These are phyloP conservation scores for Crithidia brevicula DNA, from an alignment of 208 protist species.

Conservation along the genomic window DNA sequence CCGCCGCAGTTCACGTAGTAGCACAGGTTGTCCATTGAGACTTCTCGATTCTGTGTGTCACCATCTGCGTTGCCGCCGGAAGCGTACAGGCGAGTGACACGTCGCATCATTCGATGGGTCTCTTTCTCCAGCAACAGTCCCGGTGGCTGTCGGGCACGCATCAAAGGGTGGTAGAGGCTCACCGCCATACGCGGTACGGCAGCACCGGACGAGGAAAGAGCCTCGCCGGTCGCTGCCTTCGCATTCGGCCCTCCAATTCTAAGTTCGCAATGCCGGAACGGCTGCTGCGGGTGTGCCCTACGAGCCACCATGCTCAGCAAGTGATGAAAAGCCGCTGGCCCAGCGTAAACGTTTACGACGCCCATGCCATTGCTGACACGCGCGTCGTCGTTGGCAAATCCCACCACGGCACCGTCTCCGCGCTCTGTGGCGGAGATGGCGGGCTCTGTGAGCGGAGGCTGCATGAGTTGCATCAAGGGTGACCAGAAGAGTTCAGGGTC, in stretches of 20 bases:
- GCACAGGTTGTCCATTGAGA: conserved; percentile 19
- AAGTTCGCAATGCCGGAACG: conserved; percentile 45
- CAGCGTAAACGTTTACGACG: conserved; percentile 20
- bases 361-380: neutral
- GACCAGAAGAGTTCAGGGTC: no score
- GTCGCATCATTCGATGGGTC: conserved; percentile 56
- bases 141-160: conserved; percentile 30
- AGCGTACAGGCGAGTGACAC: conserved; percentile 35
- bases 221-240: neutral
- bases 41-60: neutral
- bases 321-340: conserved; percentile 24
- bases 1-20: conserved; percentile 35
- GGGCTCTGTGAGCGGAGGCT: neutral
- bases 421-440: no score
- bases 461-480: no score
- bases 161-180: conserved; percentile 62
- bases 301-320: conserved; percentile 43
- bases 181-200: conserved; percentile 68
- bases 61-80: neutral
- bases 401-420: no score
- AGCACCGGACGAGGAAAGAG: conserved; percentile 18
- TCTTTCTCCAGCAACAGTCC: conserved; percentile 49
- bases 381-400: no score
- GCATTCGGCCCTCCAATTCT: conserved; percentile 36
- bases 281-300: conserved; percentile 55